Evolutionary conservation across 768 basidiomycete genomes (phyloP).

Genomic region (Lactarius hatsudake): DNA sequence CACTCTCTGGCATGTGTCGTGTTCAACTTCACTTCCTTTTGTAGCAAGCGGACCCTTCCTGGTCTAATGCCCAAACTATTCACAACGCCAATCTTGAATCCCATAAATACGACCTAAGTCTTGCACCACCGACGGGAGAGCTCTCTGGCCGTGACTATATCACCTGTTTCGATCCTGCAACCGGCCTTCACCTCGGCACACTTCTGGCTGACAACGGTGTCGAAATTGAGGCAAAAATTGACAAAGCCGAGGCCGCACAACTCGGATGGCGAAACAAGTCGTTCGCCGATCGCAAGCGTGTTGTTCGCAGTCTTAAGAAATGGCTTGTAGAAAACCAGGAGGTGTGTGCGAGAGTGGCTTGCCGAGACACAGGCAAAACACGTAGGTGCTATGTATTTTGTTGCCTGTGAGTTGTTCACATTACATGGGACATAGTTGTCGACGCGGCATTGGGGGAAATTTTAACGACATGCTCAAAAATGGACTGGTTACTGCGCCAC

Average conservation of each 20-base stretch:
- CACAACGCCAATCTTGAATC: slow-evolving; percentile 59
- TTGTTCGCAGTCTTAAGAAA: slow-evolving; percentile 81
- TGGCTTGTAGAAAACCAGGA: slow-evolving; percentile 95
- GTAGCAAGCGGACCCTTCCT: slow-evolving; percentile 38
- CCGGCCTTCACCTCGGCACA: slow-evolving; percentile 76
- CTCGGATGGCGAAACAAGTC: slow-evolving; percentile 68
- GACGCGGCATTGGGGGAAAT: slow-evolving; percentile 96
- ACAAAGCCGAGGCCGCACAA: slow-evolving; percentile 62
- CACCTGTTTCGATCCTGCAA: slow-evolving; percentile 91
- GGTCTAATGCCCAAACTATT: slow-evolving; percentile 54
- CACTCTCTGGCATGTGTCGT: slow-evolving; percentile 10
- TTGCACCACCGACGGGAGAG: slow-evolving; percentile 47
- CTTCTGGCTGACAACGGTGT: slow-evolving; percentile 67
- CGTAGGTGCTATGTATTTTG: slow-evolving; percentile 45
- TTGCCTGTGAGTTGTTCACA: neutral
- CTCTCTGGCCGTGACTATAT: slow-evolving; percentile 62
- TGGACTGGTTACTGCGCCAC: slow-evolving; percentile 87
- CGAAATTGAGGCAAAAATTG: slow-evolving; percentile 75
- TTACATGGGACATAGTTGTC: slow-evolving; percentile 54
- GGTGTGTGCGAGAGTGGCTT: slow-evolving; percentile 79
- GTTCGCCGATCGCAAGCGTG: slow-evolving; percentile 76
- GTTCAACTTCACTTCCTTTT: neutral
- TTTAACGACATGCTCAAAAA: slow-evolving; percentile 88
- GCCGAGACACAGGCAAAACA: slow-evolving; percentile 95
- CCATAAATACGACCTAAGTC: slow-evolving; percentile 53